Percentiles rank a stretch among this genome's conserved stretches.
Evolutionary conservation across 192 early-diverging fungal genomes (phyloP).

Genomic region (Coemansia asiatica): DNA sequence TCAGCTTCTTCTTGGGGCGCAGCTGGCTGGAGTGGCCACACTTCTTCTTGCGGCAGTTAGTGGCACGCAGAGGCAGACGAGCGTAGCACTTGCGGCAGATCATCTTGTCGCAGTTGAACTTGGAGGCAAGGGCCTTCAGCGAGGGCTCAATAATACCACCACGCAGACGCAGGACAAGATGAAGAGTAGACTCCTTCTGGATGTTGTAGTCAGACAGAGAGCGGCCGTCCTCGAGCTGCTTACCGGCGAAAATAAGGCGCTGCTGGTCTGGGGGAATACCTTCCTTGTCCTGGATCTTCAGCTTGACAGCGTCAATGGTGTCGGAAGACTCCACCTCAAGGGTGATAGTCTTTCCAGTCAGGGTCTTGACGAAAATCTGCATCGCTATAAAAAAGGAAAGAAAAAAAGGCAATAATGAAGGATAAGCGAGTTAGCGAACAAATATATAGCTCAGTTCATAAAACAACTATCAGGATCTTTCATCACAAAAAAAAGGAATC

Average conservation of each 20-base stretch:
- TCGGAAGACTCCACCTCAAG: slow-evolving; percentile 91
- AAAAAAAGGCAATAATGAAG: background rate
- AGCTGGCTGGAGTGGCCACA: slow-evolving; percentile 99
- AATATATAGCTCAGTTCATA: no score
- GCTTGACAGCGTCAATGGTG: slow-evolving; percentile 90
- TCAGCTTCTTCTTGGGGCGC: slow-evolving; percentile 98
- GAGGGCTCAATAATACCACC: slow-evolving; percentile 99
- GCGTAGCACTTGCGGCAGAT: slow-evolving; percentile 99
- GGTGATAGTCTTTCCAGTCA: slow-evolving; percentile 84
- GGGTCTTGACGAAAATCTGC: slow-evolving; percentile 89
- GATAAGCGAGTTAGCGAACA: no score
- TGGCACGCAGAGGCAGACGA: slow-evolving; percentile 97
- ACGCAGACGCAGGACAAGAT: slow-evolving; percentile 95
- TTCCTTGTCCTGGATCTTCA: slow-evolving; percentile 98
- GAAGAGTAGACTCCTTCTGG: slow-evolving; percentile 99
- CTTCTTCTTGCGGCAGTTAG: slow-evolving; percentile 99
- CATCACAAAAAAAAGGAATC: no score
- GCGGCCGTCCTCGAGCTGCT: slow-evolving; percentile 99
- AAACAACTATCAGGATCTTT: no score
- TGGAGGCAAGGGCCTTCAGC: slow-evolving; percentile 95
- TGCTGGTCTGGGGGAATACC: slow-evolving; percentile 99
- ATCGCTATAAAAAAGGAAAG: slow-evolving; percentile 50
- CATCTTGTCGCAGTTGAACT: slow-evolving; percentile 99
- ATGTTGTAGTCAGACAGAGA: slow-evolving; percentile 99
- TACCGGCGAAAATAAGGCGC: slow-evolving; percentile 99